These are phyloP conservation scores for Penicillium bialowiezense DNA, from an alignment of 495 filamentous ascomycete genomes.

Conservation along the genomic window DNA sequence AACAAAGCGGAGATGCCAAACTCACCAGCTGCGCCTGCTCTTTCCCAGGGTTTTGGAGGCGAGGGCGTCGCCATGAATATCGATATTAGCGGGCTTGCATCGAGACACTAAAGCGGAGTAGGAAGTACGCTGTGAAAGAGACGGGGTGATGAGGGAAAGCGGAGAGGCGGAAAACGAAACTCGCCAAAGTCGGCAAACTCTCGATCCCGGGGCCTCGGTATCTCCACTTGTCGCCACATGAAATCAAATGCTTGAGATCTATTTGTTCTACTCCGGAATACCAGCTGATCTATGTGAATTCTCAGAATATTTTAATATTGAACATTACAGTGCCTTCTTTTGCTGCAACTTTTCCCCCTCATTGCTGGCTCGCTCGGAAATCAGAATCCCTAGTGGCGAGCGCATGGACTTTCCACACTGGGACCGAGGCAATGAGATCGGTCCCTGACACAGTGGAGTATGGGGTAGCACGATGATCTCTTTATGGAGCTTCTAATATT, in stretches of 20 bases:
- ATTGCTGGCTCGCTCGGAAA: too few relatives aligned
- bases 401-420: neutral
- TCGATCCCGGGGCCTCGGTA: too few relatives aligned
- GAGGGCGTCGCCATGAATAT: slow-evolving; percentile 58
- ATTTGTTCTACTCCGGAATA: too few relatives aligned
- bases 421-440: slow-evolving; percentile 8
- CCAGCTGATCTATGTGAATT: too few relatives aligned
- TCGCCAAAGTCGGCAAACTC: too few relatives aligned
- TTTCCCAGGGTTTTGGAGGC: slow-evolving; percentile 96
- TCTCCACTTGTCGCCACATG: too few relatives aligned
- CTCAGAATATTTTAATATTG: too few relatives aligned
- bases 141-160: slow-evolving; percentile 17
- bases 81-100: slow-evolving; percentile 34
- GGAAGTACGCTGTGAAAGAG: slow-evolving; percentile 13
- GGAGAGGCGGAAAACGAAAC: slow-evolving; percentile 33
- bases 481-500: too few relatives aligned
- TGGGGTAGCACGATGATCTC: neutral
- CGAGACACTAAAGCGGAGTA: slow-evolving; percentile 15
- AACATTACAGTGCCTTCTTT: too few relatives aligned
- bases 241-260: too few relatives aligned
- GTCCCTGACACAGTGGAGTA: neutral
- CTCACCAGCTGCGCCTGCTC: slow-evolving; percentile 61
- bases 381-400: too few relatives aligned
- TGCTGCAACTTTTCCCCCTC: too few relatives aligned
- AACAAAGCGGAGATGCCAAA: slow-evolving; percentile 23